Evolutionary conservation across 83 land plant genomes (phyloP), one percentile per base, ranked within the genome.

Genomic region (Thuja plicata): DNA sequence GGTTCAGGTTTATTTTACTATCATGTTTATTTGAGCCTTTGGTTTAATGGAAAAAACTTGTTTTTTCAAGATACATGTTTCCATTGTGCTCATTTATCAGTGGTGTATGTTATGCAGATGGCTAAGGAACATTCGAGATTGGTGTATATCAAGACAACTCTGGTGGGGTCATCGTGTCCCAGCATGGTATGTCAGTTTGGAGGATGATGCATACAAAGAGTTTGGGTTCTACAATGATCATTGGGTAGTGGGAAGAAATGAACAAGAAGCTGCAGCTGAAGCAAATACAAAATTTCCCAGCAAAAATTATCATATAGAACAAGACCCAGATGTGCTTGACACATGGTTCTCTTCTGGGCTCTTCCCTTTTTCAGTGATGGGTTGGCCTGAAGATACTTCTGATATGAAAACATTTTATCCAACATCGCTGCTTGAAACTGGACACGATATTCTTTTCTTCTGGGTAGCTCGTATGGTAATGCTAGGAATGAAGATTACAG

Each of bases 391-490:
- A 57, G 87, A 92, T 27, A 96, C 99, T 21, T 48, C 76, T 27
- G 99, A 98, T 91, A 87, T 97, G 32, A 91, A 90, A 46, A 90
- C 93, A 12, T 98, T 98, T 90, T 98, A 98, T 89, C 99, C 99
- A 37, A 96, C 98, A 21, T 93, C 97, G 48, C 91, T 97, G 3
- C 95, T 98, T 80, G 99, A 98, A 88, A 98, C 99, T 86, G 99
- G 99, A 8, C 99, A 98, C 91, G 99, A 98, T 78, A 98, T 98
- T 90, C 90, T 98, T 60, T 98, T 98, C 86, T 98, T 97, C 85
- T 98, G 99, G 99, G 99, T 98, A 91, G 99, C 99, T 86, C 95
- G 99, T 12, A 98, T 98, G 99, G 99, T 98, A 77, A 98, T 98
- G 99, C 89, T 97, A 66, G 99, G 99, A 73, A 93, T 97, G 89